These are phyloP conservation scores for Rhizophagus clarus DNA, from an alignment of 192 early-diverging fungal species.

Conservation along the genomic window DNA sequence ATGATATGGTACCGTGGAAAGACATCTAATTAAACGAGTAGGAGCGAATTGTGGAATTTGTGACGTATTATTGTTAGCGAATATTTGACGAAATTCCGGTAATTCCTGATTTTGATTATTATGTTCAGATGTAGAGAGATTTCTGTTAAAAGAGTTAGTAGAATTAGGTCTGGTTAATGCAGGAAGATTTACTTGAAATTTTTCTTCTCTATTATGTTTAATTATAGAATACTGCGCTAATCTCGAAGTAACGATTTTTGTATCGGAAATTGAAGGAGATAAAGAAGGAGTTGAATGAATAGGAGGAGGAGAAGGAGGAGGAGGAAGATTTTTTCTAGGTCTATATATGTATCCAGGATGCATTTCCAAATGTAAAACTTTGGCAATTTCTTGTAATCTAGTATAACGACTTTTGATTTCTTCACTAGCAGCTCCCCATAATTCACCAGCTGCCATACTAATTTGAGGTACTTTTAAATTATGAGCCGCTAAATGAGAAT, in stretches of 20 bases:
- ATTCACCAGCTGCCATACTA: slow-evolving; percentile 8
- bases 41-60: too few relatives aligned
- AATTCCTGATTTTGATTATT: background rate
- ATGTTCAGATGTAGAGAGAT: background rate
- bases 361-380: slow-evolving; percentile 29
- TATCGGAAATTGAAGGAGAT: background rate
- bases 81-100: background rate
- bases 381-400: slow-evolving; percentile 23
- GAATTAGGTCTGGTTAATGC: background rate
- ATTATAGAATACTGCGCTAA: background rate
- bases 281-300: background rate
- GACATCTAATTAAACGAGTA: background rate
- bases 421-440: slow-evolving; percentile 13
- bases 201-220: background rate
- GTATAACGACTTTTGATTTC: slow-evolving; percentile 10
- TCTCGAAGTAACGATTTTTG: background rate
- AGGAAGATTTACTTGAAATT: too few relatives aligned
- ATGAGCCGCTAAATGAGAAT: background rate
- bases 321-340: slow-evolving; percentile 17
- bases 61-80: too few relatives aligned
- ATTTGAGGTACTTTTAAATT: slow-evolving; percentile 35
- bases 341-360: slow-evolving; percentile 33
- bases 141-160: background rate
- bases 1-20: background rate
- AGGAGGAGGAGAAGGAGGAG: too few relatives aligned